Evolutionary conservation across 208 protist species (phyloP).

Genomic region (Trypanosoma caninum): DNA sequence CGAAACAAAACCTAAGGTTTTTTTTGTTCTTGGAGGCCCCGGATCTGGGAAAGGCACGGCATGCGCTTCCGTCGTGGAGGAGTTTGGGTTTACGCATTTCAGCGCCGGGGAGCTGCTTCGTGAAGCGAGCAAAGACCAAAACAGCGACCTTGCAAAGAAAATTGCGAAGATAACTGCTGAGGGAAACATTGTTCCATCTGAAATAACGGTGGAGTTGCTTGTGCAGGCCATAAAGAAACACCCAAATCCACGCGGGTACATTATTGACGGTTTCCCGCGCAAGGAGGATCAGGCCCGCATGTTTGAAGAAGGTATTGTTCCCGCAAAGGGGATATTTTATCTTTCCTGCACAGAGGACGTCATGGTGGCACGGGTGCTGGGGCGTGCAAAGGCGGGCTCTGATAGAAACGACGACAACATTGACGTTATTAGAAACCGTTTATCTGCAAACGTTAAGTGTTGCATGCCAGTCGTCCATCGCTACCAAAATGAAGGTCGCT

Average conservation of each 20-base stretch:
- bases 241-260: slow-evolving; percentile 67
- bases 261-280: slow-evolving; percentile 90
- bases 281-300: slow-evolving; percentile 80
- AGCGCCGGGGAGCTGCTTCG: slow-evolving; percentile 84
- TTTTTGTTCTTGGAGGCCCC: slow-evolving; percentile 87
- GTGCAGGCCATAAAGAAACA: slow-evolving; percentile 49
- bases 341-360: slow-evolving; percentile 76
- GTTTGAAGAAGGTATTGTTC: slow-evolving; percentile 79
- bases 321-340: slow-evolving; percentile 64
- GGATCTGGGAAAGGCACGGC: slow-evolving; percentile 86
- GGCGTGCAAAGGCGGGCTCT: slow-evolving; percentile 31
- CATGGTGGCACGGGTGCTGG: slow-evolving; percentile 69
- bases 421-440: slow-evolving; percentile 67
- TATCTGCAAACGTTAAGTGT: slow-evolving; percentile 73
- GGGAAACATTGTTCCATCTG: slow-evolving; percentile 82
- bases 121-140: slow-evolving; percentile 51
- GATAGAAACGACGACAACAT: slow-evolving; percentile 75
- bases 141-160: slow-evolving; percentile 66
- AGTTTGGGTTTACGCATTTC: slow-evolving; percentile 86
- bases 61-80: slow-evolving; percentile 66
- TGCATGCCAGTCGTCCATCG: slow-evolving; percentile 84
- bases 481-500: slow-evolving; percentile 62
- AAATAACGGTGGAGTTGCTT: slow-evolving; percentile 87
- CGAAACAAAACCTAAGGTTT: slow-evolving; percentile 43
- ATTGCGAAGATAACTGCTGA: slow-evolving; percentile 56